Percentiles rank a stretch among this genome's conserved stretches.
phyloP scores from a whole-genome alignment of 345 rosid genomes.

The Boechera divaricarpa region DNA sequence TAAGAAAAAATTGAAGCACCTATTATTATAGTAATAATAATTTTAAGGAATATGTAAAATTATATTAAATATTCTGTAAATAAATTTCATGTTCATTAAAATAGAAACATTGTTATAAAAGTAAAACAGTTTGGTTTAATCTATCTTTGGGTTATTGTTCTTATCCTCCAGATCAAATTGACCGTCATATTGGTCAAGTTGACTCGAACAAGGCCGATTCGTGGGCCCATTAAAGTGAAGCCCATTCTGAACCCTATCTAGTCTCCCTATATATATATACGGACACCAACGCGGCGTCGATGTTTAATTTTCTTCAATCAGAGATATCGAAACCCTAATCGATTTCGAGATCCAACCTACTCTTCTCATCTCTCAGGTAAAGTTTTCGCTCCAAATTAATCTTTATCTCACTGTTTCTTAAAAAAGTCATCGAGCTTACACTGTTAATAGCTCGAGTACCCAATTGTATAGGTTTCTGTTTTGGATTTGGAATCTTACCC shows the following conservation, averaged over 20 bases:
- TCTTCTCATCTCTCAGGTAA: conserved; percentile 47
- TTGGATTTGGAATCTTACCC: conserved; percentile 21
- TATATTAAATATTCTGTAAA: too few species aligned
- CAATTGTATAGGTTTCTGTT: background rate
- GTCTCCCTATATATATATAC: background rate
- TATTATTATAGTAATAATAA: too few species aligned
- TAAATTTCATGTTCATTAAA: too few species aligned
- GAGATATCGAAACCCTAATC: conserved; percentile 57
- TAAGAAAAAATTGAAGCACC: too few species aligned
- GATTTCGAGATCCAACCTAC: conserved; percentile 25
- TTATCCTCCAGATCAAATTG: background rate
- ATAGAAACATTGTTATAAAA: too few species aligned
- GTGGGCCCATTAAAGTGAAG: conserved; percentile 25
- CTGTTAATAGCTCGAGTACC: background rate
- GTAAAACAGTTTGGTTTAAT: background rate
- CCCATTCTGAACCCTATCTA: conserved; percentile 27
- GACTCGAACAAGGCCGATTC: background rate
- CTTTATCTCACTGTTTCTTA: too few species aligned
- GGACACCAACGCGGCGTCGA: background rate
- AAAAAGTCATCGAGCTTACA: background rate
- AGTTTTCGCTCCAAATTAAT: background rate
- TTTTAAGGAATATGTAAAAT: too few species aligned
- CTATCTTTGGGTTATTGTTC: background rate
- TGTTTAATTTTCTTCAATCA: conserved; percentile 51
- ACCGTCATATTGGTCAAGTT: background rate